Base-by-base conservation (phyloP, 75 land plant genomes). In the Chamaecyparis obtusa region DNA sequence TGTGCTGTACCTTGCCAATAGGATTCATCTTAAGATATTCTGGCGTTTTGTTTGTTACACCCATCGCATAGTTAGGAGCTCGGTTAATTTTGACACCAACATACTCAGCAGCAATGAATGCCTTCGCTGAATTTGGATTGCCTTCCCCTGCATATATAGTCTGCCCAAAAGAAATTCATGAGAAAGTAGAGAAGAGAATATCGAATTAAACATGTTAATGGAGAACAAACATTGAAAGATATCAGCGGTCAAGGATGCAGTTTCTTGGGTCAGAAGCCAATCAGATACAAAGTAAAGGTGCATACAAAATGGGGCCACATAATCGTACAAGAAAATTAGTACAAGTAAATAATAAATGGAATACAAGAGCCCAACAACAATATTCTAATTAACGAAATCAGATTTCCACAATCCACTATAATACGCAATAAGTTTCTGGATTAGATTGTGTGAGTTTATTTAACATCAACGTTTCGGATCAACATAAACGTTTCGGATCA, bases 21-120 rank as follows among this genome's bases (percentile, higher is more conserved):
- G 99, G 99, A 87, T 98, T 98, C 96, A 98, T 88, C 88, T 94
- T 95, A 36, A 96, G 82, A 82, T 91, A 98, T 67, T 93, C 99
- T n/a, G 95, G 94, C 64, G 93, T 93, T 88, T 95, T 96, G 37
- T 95, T 98, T 24, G 98, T 83, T 1, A 94, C 97, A 32, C 99
- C 99, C 97, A 95, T 94, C 88, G 93, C 86, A 92, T 96, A 98
- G 67, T 95, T 84, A 81, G 93, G 89, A 5, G 81, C 85, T 35
- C 92, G 27, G 72, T 93, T 90, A 43, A 98, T 90, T 64, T 94
- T 86, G 39, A 95, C 95, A 44, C 95, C 98, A 74, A 80, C 87
- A 87, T 94, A 95, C 82, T 95, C 98, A 27, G 98, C 99, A 76
- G 97, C 94, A 87, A 98, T 95, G 56, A 93, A 92, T 16, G 94